These are phyloP conservation scores for Irineochytrium annulatum DNA, from an alignment of 192 early-diverging fungal species.

Conservation along the genomic window DNA sequence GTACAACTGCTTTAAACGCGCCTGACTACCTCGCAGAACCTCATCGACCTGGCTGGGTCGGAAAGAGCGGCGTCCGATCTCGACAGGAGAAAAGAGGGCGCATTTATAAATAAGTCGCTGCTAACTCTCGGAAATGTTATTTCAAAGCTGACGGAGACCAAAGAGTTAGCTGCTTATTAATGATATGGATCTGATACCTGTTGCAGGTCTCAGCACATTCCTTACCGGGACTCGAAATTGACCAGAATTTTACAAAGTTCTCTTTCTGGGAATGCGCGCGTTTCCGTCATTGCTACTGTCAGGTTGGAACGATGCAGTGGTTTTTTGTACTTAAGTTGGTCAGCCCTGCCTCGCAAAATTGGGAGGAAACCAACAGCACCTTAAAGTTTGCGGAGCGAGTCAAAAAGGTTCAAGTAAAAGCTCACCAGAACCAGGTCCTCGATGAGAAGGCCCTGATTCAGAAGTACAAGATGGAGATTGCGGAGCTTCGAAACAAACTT, in stretches of 20 bases:
- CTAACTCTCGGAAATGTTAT: constrained; percentile 92
- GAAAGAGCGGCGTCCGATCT: constrained; percentile 80
- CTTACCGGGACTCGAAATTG: constrained; percentile 95
- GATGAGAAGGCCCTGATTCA: constrained; percentile 84
- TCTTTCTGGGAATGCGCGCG: constrained; percentile 82
- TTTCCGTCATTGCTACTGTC: constrained; percentile 90
- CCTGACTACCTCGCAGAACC: constrained; percentile 46
- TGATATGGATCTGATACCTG: not conserved
- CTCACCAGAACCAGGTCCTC: constrained; percentile 73
- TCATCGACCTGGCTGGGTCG: constrained; percentile 90
- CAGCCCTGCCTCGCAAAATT: constrained; percentile 67
- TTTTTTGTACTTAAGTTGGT: not conserved
- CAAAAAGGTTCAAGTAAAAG: constrained; percentile 80
- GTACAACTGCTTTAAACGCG: not conserved
- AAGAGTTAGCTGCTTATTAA: constrained; percentile 3
- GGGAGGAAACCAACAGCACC: constrained; percentile 87
- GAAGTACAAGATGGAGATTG: constrained; percentile 77
- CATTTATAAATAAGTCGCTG: constrained; percentile 89
- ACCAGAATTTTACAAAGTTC: constrained; percentile 92
- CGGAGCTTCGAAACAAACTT: constrained; percentile 65
- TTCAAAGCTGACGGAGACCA: constrained; percentile 75
- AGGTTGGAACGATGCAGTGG: constrained; percentile 5
- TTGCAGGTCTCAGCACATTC: constrained; percentile 68
- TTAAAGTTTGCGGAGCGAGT: constrained; percentile 92
- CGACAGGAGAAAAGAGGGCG: constrained; percentile 88